Conservation (phyloP, 2,329 filamentous ascomycete genomes). For the Trichoderma sp. region DNA sequence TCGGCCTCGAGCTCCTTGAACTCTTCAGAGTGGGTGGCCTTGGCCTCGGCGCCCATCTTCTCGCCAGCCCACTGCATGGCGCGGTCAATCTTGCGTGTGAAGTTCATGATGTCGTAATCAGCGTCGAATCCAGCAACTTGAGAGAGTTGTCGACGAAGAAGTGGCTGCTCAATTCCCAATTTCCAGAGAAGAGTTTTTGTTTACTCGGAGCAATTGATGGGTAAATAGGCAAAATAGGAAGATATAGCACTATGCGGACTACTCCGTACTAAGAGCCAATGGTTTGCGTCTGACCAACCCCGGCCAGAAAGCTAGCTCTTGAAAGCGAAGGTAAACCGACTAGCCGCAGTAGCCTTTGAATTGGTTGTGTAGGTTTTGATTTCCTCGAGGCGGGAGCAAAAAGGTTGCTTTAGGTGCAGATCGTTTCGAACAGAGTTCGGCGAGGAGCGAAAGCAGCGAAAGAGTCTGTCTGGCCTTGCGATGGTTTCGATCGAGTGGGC, state of each 20-base stretch:
- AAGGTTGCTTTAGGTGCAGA: background rate
- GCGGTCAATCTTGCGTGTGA: slow-evolving; percentile 86
- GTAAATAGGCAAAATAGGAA: background rate
- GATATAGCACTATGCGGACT: background rate
- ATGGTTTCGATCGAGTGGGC: background rate
- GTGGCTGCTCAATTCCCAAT: background rate
- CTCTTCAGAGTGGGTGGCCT: slow-evolving; percentile 84
- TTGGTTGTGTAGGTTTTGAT: background rate
- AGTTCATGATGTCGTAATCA: slow-evolving; percentile 49
- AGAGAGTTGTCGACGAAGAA: background rate
- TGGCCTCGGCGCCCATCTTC: slow-evolving; percentile 90
- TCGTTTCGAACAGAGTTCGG: background rate
- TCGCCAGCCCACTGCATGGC: slow-evolving; percentile 98
- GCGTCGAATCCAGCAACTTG: background rate
- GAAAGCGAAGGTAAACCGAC: background rate
- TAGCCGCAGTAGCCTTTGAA: background rate
- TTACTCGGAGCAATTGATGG: background rate
- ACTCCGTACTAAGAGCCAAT: slow-evolving; percentile 4
- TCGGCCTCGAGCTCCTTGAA: slow-evolving; percentile 89
- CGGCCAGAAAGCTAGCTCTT: slow-evolving; percentile 9
- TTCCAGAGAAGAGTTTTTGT: background rate
- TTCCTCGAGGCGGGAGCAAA: background rate
- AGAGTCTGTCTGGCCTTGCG: background rate
- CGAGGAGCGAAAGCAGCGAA: background rate
- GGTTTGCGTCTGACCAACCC: slow-evolving; percentile 3